Evolutionary conservation across 2,329 filamentous ascomycete genomes (phyloP).

Genomic region (Xylaria arbuscula): DNA sequence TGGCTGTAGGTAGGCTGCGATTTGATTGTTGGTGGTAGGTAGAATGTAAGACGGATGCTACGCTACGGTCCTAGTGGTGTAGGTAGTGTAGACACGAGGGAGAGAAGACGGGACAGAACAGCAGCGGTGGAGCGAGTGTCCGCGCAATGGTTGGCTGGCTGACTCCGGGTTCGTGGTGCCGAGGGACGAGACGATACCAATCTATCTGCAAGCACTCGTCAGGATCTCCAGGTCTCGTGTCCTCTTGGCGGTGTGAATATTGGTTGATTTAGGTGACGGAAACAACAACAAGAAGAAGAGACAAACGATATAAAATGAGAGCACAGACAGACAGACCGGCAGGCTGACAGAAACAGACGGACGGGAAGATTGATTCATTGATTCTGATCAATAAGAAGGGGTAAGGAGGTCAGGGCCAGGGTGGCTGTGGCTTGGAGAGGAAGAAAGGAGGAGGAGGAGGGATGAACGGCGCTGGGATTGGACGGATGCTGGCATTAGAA

Average conservation of each 20-base stretch:
- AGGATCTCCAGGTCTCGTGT: not conserved
- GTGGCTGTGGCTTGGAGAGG: conserved; percentile 15
- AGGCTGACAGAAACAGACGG: not conserved
- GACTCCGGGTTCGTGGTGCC: not conserved
- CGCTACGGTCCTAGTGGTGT: not conserved
- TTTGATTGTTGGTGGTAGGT: conserved; percentile 16
- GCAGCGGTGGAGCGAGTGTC: conserved; percentile 9
- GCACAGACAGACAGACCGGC: not conserved
- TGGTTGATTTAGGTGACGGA: not conserved
- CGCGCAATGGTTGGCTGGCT: conserved; percentile 9
- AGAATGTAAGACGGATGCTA: conserved; percentile 15
- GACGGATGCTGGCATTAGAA: not conserved
- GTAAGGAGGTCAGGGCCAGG: conserved; percentile 1
- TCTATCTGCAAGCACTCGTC: not conserved
- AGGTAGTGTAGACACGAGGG: conserved; percentile 11
- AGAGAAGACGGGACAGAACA: conserved; percentile 10
- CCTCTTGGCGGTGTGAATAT: not conserved
- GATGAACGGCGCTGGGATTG: conserved; percentile 1
- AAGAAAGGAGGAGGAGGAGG: conserved; percentile 14
- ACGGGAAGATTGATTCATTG: conserved; percentile 10
- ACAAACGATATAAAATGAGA: not conserved
- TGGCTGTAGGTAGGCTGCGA: not conserved
- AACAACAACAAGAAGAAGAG: not conserved
- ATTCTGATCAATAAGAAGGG: conserved; percentile 12
- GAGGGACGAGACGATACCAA: conserved; percentile 16